Conservation (phyloP, 2,329 filamentous ascomycete genomes). For the Phoma sp. region DNA sequence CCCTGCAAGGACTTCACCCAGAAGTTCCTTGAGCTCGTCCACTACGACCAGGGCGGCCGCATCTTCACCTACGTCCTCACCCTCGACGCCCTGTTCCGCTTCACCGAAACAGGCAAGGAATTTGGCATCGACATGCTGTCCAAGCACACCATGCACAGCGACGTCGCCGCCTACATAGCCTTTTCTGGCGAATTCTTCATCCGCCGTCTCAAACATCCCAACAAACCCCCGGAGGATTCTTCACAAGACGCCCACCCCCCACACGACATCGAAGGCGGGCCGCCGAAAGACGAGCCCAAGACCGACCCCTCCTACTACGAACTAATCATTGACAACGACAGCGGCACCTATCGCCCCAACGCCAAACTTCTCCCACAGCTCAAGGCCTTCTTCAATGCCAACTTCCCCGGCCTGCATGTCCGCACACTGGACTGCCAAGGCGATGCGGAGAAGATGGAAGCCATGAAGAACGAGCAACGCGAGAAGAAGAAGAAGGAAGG, state of each 20-base stretch:
- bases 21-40: conserved; percentile 83
- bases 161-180: conserved; percentile 89
- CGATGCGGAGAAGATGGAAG: conserved; percentile 73
- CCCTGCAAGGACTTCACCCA: conserved; percentile 74
- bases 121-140: conserved; percentile 92
- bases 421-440: conserved; percentile 73
- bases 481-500: conserved; percentile 72
- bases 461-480: conserved; percentile 78
- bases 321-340: conserved; percentile 93
- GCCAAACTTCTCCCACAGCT: conserved; percentile 75
- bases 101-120: conserved; percentile 94
- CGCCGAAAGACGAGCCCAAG: conserved; percentile 50
- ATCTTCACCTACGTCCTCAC: conserved; percentile 93
- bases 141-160: conserved; percentile 97
- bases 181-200: conserved; percentile 95
- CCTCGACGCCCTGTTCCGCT: conserved; percentile 82
- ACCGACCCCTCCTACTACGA: conserved; percentile 71
- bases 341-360: conserved; percentile 89
- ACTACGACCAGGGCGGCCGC: conserved; percentile 83
- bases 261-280: conserved; percentile 55
- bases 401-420: conserved; percentile 79
- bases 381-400: conserved; percentile 70
- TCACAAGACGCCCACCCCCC: conserved; percentile 58
- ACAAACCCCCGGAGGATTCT: conserved; percentile 44
- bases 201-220: conserved; percentile 65